Evolutionary conservation across 2,329 filamentous ascomycete genomes (phyloP).

Genomic region (Trichophyton rubrum): DNA sequence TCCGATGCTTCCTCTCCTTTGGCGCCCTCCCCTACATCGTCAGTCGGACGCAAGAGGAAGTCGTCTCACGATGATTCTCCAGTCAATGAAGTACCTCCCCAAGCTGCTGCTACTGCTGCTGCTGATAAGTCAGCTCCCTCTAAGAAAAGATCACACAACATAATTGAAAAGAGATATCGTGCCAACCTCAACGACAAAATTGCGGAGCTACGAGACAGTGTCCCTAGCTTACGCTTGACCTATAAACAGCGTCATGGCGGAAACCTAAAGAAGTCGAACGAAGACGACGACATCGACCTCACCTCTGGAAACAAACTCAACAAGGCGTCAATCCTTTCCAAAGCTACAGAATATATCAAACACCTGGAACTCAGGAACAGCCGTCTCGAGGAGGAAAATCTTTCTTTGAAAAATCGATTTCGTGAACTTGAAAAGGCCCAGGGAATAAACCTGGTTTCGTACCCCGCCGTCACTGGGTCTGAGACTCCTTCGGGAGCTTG

Average conservation of each 20-base stretch:
- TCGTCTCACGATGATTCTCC: constrained; percentile 6
- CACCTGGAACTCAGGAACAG: constrained; percentile 87
- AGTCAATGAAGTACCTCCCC: constrained; percentile 40
- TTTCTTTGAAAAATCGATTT: constrained; percentile 62
- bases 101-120: constrained; percentile 35
- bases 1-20: constrained; percentile 5
- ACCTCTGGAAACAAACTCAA: constrained; percentile 88
- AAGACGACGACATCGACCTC: constrained; percentile 61
- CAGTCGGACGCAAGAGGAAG: constrained; percentile 8
- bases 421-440: constrained; percentile 60
- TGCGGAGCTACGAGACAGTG: constrained; percentile 76
- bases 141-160: constrained; percentile 95
- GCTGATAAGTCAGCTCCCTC: constrained; percentile 43
- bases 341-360: constrained; percentile 90
- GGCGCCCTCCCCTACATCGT: constrained; percentile 5
- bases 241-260: constrained; percentile 43
- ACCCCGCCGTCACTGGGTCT: constrained; percentile 27
- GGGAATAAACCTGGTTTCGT: constrained; percentile 29
- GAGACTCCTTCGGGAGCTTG: constrained; percentile 32
- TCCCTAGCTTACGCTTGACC: constrained; percentile 79
- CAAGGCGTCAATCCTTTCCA: constrained; percentile 91
- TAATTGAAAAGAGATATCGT: constrained; percentile 94
- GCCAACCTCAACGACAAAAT: constrained; percentile 98
- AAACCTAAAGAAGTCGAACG: constrained; percentile 53
- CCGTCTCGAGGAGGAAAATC: constrained; percentile 69